A percentile compares a stretch with the other conserved stretches of the same genome.
These are phyloP conservation scores for Saturnispora mendoncae DNA, from an alignment of 805 yeast genomes.

Conservation along the genomic window DNA sequence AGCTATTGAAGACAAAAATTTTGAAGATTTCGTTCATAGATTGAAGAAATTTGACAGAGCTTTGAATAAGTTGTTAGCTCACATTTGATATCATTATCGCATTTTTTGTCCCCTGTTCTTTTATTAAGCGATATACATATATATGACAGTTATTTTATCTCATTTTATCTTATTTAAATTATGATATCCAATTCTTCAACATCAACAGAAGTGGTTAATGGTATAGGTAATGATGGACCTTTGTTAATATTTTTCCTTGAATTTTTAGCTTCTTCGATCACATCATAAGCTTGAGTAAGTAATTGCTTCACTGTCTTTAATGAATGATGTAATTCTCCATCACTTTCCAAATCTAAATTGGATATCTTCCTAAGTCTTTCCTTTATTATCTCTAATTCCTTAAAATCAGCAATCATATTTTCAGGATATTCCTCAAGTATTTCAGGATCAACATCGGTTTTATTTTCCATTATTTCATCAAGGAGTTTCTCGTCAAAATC, in stretches of 20 bases:
- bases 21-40: slow-evolving; percentile 26
- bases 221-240: too few relatives aligned
- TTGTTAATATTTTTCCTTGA: too few relatives aligned
- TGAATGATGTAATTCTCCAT: neutral
- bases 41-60: slow-evolving; percentile 13
- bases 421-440: neutral
- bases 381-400: neutral
- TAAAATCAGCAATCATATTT: neutral
- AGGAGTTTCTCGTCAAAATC: neutral
- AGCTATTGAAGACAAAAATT: slow-evolving; percentile 40
- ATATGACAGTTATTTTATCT: too few relatives aligned
- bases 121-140: too few relatives aligned
- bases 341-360: neutral
- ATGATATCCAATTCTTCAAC: too few relatives aligned
- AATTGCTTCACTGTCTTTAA: neutral
- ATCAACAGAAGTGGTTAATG: too few relatives aligned
- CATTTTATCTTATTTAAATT: too few relatives aligned
- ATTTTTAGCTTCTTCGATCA: too few relatives aligned
- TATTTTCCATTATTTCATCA: neutral
- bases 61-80: slow-evolving; percentile 7
- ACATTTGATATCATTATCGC: neutral
- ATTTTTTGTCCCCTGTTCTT: neutral
- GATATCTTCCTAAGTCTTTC: neutral
- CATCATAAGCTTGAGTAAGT: neutral
- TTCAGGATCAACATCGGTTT: neutral